Base-by-base conservation (phyloP, 2,329 filamentous ascomycete species). In the Sclerotinia subarctica region DNA sequence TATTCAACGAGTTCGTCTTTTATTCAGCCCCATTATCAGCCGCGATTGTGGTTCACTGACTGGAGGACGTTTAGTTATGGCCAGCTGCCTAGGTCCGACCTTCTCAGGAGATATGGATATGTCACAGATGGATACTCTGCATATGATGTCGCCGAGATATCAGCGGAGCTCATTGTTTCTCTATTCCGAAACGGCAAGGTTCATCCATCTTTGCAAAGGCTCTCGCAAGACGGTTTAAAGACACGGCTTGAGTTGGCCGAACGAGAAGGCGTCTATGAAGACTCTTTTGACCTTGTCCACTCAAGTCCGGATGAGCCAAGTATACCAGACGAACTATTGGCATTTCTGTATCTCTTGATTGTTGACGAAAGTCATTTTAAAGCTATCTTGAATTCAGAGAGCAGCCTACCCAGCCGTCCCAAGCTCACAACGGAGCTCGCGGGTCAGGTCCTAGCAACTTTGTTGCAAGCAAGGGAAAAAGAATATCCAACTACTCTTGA, bases 31-130 rank as follows among this genome's bases (percentile, higher is more conserved):
- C 49, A 42, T 42, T 51, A 35, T 53, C n/a, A 21, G 32, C 26
- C 19, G 32, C 32, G 13, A 47, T 62, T 24, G 21, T 32, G 26
- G 8, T 67, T 52, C 21, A 35, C 53, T 66, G n/a, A 60, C 64
- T n/a, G 5, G 49, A 24, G 7, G 15, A 53, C 26, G 26, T 32
- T 42, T 53, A 67, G 65, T 76, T 90, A 91, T 72, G 89, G 89
- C 1, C 83, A 88, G 54, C 82, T 91, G 11, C 89, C 89, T 8
- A 82, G 87, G 51, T 86, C 87, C 2, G 89, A 91, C 74, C 79
- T 91, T 5, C 81, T 91, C 24, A 81, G 89, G 29, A 81, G 89
- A 56, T 91, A 91, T 74, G 89, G 89, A 21, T 91, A 90, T 74
- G 82, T 89, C 58, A 89, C 88, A 0, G 80, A 85, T 46, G 87